These are phyloP conservation scores for Avena sativa DNA, from an alignment of 176 grass and related monocot species.

Conservation along the genomic window DNA sequence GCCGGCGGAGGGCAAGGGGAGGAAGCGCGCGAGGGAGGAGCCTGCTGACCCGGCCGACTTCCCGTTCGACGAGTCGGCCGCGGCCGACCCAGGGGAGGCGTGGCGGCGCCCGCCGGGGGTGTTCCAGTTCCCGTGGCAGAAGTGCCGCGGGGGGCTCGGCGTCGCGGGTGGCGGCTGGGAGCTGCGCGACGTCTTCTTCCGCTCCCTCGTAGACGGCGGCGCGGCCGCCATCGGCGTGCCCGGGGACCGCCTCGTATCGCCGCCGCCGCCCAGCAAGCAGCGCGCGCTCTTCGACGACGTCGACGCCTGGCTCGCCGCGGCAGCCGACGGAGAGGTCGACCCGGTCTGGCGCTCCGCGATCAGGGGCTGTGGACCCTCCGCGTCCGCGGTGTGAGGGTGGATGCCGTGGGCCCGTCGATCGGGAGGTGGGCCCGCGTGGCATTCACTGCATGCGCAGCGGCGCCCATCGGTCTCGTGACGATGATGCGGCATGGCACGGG, in stretches of 20 bases:
- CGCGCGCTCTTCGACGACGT: constrained; percentile 64
- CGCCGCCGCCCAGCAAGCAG: constrained; percentile 1
- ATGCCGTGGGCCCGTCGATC: not conserved
- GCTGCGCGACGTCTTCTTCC: constrained; percentile 85
- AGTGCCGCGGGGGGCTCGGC: constrained; percentile 49
- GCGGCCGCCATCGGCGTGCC: constrained; percentile 60
- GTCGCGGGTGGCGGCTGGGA: constrained; percentile 44
- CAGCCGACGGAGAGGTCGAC: constrained; percentile 56
- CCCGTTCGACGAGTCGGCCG: constrained; percentile 33
- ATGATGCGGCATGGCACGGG: not conserved
- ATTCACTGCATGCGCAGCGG: not conserved
- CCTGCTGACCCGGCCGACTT: constrained; percentile 23
- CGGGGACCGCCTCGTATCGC: constrained; percentile 58
- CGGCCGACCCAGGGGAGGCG: constrained; percentile 37
- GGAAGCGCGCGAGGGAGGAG: constrained; percentile 56
- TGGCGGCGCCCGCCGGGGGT: constrained; percentile 60
- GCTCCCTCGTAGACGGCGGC: constrained; percentile 66
- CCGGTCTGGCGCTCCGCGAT: constrained; percentile 66
- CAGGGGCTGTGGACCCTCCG: constrained; percentile 3
- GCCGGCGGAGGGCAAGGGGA: constrained; percentile 37
- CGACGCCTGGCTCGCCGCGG: constrained; percentile 55
- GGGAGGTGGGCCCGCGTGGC: constrained; percentile 21
- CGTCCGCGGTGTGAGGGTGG: constrained; percentile 37
- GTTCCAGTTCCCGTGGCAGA: constrained; percentile 78
- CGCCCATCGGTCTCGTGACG: constrained; percentile 28